Evolutionary conservation across 2,329 filamentous ascomycete genomes (phyloP), one percentile per base, ranked within the genome.

Genomic region (Grosmannia clavigera): DNA sequence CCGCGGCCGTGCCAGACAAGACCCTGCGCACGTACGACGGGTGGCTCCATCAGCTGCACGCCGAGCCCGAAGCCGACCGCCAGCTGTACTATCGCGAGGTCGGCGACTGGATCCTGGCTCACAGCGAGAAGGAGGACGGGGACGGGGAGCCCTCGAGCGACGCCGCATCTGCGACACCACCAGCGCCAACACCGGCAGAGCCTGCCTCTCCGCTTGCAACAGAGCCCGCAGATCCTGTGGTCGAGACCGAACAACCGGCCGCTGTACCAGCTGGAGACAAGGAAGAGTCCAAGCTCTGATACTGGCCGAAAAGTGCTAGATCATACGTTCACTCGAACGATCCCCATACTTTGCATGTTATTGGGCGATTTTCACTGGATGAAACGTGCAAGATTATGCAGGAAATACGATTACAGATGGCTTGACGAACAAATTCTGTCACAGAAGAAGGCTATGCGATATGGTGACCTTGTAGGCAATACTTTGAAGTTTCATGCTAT

Each of bases 1-100:
- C 81, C 64, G 74, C 79, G 31, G 71, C 74, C 57, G 75, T 87
- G 7, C 74, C 79, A 66, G 90, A 95, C 70, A 87, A 84, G 68
- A 80, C 79, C 64, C 85, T 90, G 68, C 87, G 83, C 75, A 73
- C 77, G 25, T 96, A 94, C 70, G 82, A 88, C 35, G 91, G 88
- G 11, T 88, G 81, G 69, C 90, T 83, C 70, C 92, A 96, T 73
- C 86, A 88, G 74, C 71, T 88, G 64, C 85, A 88, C 68, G 75
- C 78, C 1, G 85, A 88, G 61, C 69, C 61, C 1, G 66, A 65
- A 57, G 63, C 74, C 10, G 78, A 75, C 61, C 78, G 76, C 68
- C 75, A 80, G 60, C 74, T 78, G 64, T 83, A 81, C 64, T 76
- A 74, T 60, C 78, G 77, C 59, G 84, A 90, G 68, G 75, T 89